Base-by-base conservation (phyloP, 306 rosid species). In the Lablab purpureus region DNA sequence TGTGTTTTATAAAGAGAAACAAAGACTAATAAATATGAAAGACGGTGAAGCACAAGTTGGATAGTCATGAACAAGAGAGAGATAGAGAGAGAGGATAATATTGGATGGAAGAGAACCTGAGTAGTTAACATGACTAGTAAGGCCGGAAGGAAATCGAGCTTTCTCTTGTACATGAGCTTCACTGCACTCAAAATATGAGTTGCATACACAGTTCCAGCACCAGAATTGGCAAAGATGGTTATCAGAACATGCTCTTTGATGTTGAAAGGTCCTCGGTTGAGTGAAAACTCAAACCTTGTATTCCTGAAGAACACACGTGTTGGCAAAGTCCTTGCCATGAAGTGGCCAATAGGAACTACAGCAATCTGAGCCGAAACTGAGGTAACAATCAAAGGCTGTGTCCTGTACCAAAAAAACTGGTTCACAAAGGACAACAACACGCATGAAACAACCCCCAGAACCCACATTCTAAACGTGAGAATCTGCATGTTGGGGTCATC, bases 331-430 rank as follows among this genome's bases (percentile, higher is more conserved):
- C 77, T 84, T 1, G 97, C 98, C 97, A 92, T 87, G 43, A 92
- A 83, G 63, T 89, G 97, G 6, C 97, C 98, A 2, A 94, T 49
- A 1, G 98, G 98, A 67, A 94, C 96, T 27, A 94, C 97, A 45
- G 97, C 98, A 82, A 94, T 94, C 83, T 92, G 98, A 7, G 93
- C 97, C 58, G 94, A 84, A 49, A 92, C 86, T 0, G 98, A 85
- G 17, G 87, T 34, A 18, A 92, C 69, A 6, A n/a, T 30, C 85
- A 94, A 64, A 15, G 98, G 98, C 82, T 90, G 85, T 11, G 86
- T 83, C 60, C 98, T 86, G 78, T 94, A 94, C 97, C 97, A 94
- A 21, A 92, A 92, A 88, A 94, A 94, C 71, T 94, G 98, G 60
- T 92, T 94, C 73, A 87, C 96, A 80, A 92, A 94, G 32, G 98